phyloP scores from a whole-genome alignment of 306 rosid genomes.

The Argentina anserina region DNA sequence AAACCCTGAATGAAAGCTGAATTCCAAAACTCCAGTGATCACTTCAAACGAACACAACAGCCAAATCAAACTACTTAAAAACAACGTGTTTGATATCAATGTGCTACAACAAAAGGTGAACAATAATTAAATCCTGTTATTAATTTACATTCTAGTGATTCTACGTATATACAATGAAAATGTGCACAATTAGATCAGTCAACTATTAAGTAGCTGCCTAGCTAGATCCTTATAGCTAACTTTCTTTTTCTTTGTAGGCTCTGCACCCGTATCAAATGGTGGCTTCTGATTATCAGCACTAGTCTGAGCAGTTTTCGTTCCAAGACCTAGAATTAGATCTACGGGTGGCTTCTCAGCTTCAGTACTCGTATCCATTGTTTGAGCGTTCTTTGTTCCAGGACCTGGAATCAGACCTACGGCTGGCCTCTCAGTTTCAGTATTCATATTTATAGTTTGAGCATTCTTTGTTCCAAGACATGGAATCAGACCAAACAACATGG shows the following conservation, averaged over 20 bases:
- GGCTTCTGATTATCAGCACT: constrained; percentile 33
- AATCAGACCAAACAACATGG: constrained; percentile 82
- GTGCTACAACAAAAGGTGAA: neutral
- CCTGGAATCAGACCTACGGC: constrained; percentile 43
- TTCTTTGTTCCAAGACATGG: constrained; percentile 57
- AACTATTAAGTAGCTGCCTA: constrained; percentile 43
- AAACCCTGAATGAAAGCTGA: no score
- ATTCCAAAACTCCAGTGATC: no score
- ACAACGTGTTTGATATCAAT: no score
- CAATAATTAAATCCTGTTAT: no score
- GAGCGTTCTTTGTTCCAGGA: constrained; percentile 42
- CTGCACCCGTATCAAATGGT: constrained; percentile 30
- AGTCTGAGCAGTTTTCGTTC: neutral
- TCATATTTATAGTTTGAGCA: constrained; percentile 19
- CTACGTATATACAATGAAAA: neutral
- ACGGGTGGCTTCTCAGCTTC: constrained; percentile 39
- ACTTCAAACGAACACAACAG: no score
- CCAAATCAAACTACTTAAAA: no score
- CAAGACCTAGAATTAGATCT: constrained; percentile 23
- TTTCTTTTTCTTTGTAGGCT: constrained; percentile 64
- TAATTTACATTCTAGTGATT: neutral
- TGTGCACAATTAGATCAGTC: neutral
- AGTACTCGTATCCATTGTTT: constrained; percentile 8
- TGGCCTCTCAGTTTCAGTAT: constrained; percentile 31
- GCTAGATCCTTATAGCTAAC: constrained; percentile 89